Base-by-base conservation (phyloP, 805 yeast species). In the Ascoidea asiatica region DNA sequence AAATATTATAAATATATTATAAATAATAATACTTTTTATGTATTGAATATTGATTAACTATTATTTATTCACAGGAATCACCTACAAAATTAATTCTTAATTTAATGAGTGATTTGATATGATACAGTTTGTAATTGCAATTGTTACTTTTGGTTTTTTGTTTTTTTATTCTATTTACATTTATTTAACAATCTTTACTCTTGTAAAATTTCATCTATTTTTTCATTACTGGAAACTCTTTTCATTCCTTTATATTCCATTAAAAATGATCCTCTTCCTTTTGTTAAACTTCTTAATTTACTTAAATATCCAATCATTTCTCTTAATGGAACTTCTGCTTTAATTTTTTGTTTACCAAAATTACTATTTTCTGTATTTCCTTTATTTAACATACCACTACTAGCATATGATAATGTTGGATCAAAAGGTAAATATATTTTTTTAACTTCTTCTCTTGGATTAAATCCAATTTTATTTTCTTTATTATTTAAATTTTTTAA, bases 251-350 rank as follows among this genome's bases (percentile, higher is more conserved):
- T 60, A 51, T 80, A 83, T 13, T 74, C 70, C 95, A 90, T 85
- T 48, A 77, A 77, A 59, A 84, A 88, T 2, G 78, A 73, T 2
- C 89, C 95, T 39, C 95, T 70, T 1, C 98, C 98, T 56, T 87
- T 88, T 0, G 97, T 89, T 52, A 88, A 64, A 36, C 92, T 80
- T 53, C 97, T 65, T 40, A 92, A 64, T 48, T 74, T 75, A 8
- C 79, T 76, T 47, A 87, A 69, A 58, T 92, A 92, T 0, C 97
- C 95, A 41, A 88, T 74, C 95, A 92, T 88, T 48, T 82, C 94
- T 48, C 80, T 72, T 56, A 92, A 65, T 3, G 98, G 97, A 0
- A 88, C 89, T 43, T 72, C 74, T 0, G 96, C 95, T n/a, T 65
- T 65, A 33, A 92, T 74, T 5, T 72, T 62, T 61, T 85, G 74